Evolutionary conservation across 352 stramenopile species (phyloP).

Genomic region (Lagenidium sp.): DNA sequence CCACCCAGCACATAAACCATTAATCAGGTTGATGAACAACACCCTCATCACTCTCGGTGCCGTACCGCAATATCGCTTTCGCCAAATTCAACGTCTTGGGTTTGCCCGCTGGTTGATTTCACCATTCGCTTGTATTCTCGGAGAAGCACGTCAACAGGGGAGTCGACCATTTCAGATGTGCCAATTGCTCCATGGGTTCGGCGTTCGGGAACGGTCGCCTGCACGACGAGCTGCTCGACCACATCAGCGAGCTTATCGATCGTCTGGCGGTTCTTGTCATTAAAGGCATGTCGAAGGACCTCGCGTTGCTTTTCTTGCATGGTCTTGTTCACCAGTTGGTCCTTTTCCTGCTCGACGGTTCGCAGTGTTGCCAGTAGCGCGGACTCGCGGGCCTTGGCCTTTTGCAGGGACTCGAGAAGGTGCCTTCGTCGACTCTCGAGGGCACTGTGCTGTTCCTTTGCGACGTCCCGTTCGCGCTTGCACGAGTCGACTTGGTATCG

Average conservation of each 20-base stretch:
- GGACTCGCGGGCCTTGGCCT: slow-evolving; percentile 14
- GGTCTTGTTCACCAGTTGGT: background rate
- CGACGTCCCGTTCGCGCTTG: slow-evolving; percentile 26
- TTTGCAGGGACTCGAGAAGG: slow-evolving; percentile 14
- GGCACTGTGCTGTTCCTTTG: slow-evolving; percentile 8
- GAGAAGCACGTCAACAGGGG: slow-evolving; percentile 25
- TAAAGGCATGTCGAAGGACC: slow-evolving; percentile 19
- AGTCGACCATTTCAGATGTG: slow-evolving; percentile 19
- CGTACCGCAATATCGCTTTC: slow-evolving; percentile 24
- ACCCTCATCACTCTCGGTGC: background rate
- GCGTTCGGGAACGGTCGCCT: background rate
- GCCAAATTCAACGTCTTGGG: slow-evolving; percentile 28
- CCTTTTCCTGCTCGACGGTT: slow-evolving; percentile 18
- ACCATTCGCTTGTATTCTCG: too few species aligned
- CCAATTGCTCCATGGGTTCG: background rate
- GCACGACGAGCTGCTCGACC: slow-evolving; percentile 3
- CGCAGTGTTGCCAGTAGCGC: slow-evolving; percentile 16
- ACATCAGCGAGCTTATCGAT: background rate
- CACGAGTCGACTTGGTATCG: slow-evolving; percentile 17
- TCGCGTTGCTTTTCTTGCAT: slow-evolving; percentile 21
- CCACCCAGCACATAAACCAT: background rate
- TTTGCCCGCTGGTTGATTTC: slow-evolving; percentile 19
- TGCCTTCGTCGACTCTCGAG: slow-evolving; percentile 13
- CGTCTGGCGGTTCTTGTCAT: slow-evolving; percentile 8
- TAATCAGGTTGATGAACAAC: background rate